Evolutionary conservation across 2,329 filamentous ascomycete species (phyloP), one percentile per base, ranked within the genome.

Genomic region (Penicillium frequentans): DNA sequence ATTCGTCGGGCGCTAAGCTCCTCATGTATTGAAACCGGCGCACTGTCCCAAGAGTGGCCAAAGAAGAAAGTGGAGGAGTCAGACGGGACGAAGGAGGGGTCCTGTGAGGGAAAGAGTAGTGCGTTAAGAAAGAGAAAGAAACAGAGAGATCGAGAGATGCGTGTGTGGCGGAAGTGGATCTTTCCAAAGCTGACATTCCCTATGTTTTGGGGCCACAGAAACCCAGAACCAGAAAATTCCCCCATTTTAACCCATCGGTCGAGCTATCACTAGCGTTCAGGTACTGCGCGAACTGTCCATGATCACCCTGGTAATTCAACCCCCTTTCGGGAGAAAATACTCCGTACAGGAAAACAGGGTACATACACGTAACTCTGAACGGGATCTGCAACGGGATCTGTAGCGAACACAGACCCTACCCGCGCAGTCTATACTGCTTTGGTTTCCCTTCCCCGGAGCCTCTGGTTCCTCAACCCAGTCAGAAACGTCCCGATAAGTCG

Each of bases 101-200:
- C 21, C 24, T 52, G 37, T 35, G 37, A 33, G 26, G 16, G 29
- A 52, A 37, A 43, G 27, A 43, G 24, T 13, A 27, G 29, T 45
- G 46, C 45, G 27, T 19, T 33, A n/a, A 52, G 48, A 55, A 45
- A 45, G 35, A 26, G 23, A 35, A 37, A 31, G 23, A 43, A 39
- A 31, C 19, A 42, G n/a, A 27, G 24, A 59, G 54, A 57, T 59
- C 51, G 35, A 57, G 54, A 47, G 31, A 19, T 49, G 46, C 54
- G 55, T 56, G 57, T 54, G 59, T 64, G 57, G 57, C 59, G 52
- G 51, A 39, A 55, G 62, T 64, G 62, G 62, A 59, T 42, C 55
- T 49, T 16, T 24, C 29, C 19, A 26, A 42, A 47, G 44, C 56
- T 61, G 61, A 59, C 56, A 62, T 60, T 56, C 58, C 39, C 58